Evolutionary conservation across 1,284 basidiomycete species (phyloP), one percentile per base, ranked within the genome.

Genomic region (Cryptococcus depauperatus): DNA sequence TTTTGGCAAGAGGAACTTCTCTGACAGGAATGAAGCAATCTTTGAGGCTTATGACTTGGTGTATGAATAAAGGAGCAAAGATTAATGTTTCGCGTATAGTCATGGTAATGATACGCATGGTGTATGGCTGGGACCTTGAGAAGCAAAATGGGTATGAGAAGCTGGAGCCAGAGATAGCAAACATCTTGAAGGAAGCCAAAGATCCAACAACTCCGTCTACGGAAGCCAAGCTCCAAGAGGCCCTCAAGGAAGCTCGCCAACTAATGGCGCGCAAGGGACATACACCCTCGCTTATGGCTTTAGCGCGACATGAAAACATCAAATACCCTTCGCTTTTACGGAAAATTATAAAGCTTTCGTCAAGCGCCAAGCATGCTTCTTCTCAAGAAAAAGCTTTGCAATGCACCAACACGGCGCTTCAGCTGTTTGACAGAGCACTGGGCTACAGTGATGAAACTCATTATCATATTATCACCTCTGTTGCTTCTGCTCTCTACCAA

Each of bases 41-140:
- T 19, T 26, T 55, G 21, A 25, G 37, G 25, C 33, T 40, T 14
- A 18, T 51, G n/a, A 30, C 37, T 1, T 50, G 45, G 46, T 50
- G 44, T 30, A 25, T 38, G 6, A 35, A 35, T 6, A 43, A 16
- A 34, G 45, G 8, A 30, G 35, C 22, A 5, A 13, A 37, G 14
- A 21, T 37, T 13, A 16, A 18, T 6, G 13, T 19, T n/a, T 14
- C 18, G 8, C 14, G 23, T 22, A 5, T 37, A 21, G 35, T 22
- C 7, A 22, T 13, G 6, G 22, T 22, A 21, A 43, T 55, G 46
- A 18, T 44, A 33, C 37, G 41, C 33, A 18, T 52, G 25, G 5
- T 44, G 37, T 4, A 27, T 41, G 27, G 39, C 21, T 25, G 40
- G 27, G 18, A 16, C 14, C 37, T 37, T 16, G 13, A 23, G 29